A percentile compares a stretch with the other conserved stretches of the same genome.
Conservation (phyloP, 768 basidiomycete genomes). For the Leccinum obscurum region DNA sequence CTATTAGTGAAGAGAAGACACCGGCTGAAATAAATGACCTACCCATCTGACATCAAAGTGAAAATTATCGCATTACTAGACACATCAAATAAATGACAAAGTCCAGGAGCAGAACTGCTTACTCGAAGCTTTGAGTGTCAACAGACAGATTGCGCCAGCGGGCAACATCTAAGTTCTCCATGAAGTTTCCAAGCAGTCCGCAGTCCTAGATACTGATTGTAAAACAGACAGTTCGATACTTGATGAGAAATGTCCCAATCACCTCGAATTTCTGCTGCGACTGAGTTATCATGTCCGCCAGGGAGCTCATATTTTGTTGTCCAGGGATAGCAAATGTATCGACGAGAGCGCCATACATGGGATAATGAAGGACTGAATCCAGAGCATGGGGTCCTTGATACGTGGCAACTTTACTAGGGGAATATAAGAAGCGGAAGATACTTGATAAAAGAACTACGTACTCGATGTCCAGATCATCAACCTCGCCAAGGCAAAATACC, state of each 20-base stretch:
- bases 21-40: slow-evolving; percentile 1
- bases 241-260: not conserved
- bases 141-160: slow-evolving; percentile 73
- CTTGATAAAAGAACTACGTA: slow-evolving; percentile 25
- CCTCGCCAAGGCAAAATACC: slow-evolving; percentile 79
- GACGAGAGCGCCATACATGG: not conserved
- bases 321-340: slow-evolving; percentile 75
- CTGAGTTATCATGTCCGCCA: slow-evolving; percentile 52
- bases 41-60: slow-evolving; percentile 75
- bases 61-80: slow-evolving; percentile 71
- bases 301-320: slow-evolving; percentile 55
- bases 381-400: slow-evolving; percentile 41
- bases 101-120: slow-evolving; percentile 21
- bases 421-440: slow-evolving; percentile 14
- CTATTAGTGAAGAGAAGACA: not conserved
- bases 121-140: slow-evolving; percentile 73
- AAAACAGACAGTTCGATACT: not conserved
- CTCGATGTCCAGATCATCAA: slow-evolving; percentile 40
- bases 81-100: slow-evolving; percentile 14
- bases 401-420: slow-evolving; percentile 39
- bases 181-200: slow-evolving; percentile 64
- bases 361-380: slow-evolving; percentile 57
- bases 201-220: slow-evolving; percentile 20
- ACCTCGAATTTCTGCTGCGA: slow-evolving; percentile 55
- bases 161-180: slow-evolving; percentile 78